Evolutionary conservation across 1,139 yeast genomes (phyloP).

Genomic region (Magnusiomyces ingens): DNA sequence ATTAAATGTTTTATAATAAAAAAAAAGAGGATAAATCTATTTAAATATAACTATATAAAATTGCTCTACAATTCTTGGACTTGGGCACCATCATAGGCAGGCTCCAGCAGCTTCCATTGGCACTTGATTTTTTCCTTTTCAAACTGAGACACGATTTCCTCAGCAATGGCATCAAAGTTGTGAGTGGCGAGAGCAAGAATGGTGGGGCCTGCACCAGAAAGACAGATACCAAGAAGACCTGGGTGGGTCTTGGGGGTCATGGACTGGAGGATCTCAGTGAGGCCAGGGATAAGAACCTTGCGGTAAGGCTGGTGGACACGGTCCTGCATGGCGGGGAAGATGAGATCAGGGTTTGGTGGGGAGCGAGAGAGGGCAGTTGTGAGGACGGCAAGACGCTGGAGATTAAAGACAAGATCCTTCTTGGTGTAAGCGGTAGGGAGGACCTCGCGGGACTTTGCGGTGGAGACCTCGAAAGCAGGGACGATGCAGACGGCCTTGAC

Average conservation of each 20-base stretch:
- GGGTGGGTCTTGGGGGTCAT: conserved; percentile 77
- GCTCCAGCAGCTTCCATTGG: conserved; percentile 73
- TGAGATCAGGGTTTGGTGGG: conserved; percentile 74
- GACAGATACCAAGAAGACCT: conserved; percentile 87
- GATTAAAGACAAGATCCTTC: conserved; percentile 79
- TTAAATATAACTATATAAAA: not conserved
- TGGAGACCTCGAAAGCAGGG: conserved; percentile 89
- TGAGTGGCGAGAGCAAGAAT: conserved; percentile 88
- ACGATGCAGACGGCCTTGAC: conserved; percentile 86
- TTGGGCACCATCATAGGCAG: conserved; percentile 80
- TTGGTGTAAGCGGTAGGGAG: conserved; percentile 76
- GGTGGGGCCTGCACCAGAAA: conserved; percentile 98
- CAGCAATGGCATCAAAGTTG: conserved; percentile 78
- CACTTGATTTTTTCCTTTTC: conserved; percentile 61
- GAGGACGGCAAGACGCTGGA: conserved; percentile 67
- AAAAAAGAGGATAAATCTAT: not conserved
- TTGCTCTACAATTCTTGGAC: conserved; percentile 12
- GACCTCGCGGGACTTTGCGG: conserved; percentile 85
- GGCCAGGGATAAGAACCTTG: conserved; percentile 83
- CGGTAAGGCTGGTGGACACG: conserved; percentile 94
- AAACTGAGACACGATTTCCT: conserved; percentile 64
- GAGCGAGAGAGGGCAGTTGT: conserved; percentile 78
- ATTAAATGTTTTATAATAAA: not conserved
- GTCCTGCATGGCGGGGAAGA: conserved; percentile 95
- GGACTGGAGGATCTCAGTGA: conserved; percentile 68